Percentiles rank a stretch among this genome's conserved stretches.
phyloP scores from a whole-genome alignment of 2,329 filamentous ascomycete species.

The Cladophialophora immunda region DNA sequence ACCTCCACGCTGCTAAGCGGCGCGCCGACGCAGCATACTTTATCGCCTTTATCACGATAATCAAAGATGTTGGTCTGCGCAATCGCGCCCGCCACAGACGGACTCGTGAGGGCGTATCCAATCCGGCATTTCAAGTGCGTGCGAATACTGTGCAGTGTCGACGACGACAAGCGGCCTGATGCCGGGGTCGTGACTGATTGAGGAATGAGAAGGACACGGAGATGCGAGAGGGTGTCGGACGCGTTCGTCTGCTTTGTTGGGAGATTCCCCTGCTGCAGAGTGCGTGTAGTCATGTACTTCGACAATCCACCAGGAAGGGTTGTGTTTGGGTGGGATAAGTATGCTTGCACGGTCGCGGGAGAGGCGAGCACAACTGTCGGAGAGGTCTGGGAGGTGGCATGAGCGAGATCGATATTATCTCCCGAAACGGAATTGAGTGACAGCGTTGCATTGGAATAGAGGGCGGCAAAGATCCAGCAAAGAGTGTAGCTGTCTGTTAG shows the following conservation, averaged over 20 bases:
- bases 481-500: slow-evolving; percentile 83
- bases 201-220: slow-evolving; percentile 82
- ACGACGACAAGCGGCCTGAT: slow-evolving; percentile 71
- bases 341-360: slow-evolving; percentile 67
- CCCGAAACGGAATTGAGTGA: slow-evolving; percentile 89
- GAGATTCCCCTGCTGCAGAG: slow-evolving; percentile 62
- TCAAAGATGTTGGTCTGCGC: slow-evolving; percentile 88
- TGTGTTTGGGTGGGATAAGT: slow-evolving; percentile 67
- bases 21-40: slow-evolving; percentile 71
- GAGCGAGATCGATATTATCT: slow-evolving; percentile 75
- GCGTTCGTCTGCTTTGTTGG: slow-evolving; percentile 66
- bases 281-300: slow-evolving; percentile 56
- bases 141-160: slow-evolving; percentile 79
- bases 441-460: slow-evolving; percentile 84
- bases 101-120: slow-evolving; percentile 82
- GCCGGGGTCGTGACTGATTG: slow-evolving; percentile 71
- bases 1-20: slow-evolving; percentile 83
- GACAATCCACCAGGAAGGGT: slow-evolving; percentile 27
- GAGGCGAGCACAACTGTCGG: slow-evolving; percentile 71
- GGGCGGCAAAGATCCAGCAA: slow-evolving; percentile 78
- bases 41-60: slow-evolving; percentile 68
- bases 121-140: slow-evolving; percentile 81
- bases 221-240: slow-evolving; percentile 63
- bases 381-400: slow-evolving; percentile 74
- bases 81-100: slow-evolving; percentile 88